Conservation (phyloP, 2,329 filamentous ascomycete genomes). For the Colletotrichum limetticola region DNA sequence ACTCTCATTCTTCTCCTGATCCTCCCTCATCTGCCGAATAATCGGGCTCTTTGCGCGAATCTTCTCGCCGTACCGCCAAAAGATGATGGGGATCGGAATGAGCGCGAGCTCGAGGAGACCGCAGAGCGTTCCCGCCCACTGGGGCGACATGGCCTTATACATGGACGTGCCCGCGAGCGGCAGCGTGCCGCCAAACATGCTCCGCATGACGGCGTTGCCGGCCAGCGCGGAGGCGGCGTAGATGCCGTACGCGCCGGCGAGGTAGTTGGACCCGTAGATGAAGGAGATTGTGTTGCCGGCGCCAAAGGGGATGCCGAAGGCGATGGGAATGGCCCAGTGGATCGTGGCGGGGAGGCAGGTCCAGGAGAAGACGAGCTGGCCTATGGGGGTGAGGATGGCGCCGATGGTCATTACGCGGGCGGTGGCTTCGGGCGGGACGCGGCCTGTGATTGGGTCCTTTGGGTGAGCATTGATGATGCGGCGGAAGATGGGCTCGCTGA, state of each 20-base stretch:
- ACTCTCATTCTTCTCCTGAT: slow-evolving; percentile 52
- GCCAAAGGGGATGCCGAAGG: slow-evolving; percentile 84
- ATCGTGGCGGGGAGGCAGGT: slow-evolving; percentile 81
- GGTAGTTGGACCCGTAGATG: slow-evolving; percentile 84
- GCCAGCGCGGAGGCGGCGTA: slow-evolving; percentile 85
- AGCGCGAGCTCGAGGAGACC: slow-evolving; percentile 78
- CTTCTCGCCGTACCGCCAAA: slow-evolving; percentile 71
- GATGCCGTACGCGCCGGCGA: slow-evolving; percentile 79
- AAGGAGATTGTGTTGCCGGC: slow-evolving; percentile 81
- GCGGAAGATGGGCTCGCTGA: slow-evolving; percentile 77
- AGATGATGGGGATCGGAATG: slow-evolving; percentile 83
- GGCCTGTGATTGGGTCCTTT: slow-evolving; percentile 79
- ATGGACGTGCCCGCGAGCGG: slow-evolving; percentile 80
- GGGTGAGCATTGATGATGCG: slow-evolving; percentile 81
- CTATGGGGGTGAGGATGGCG: slow-evolving; percentile 77
- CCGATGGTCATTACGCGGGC: slow-evolving; percentile 84
- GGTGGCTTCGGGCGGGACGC: slow-evolving; percentile 80
- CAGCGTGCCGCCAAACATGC: slow-evolving; percentile 78
- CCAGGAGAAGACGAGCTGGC: slow-evolving; percentile 90
- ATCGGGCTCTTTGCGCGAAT: slow-evolving; percentile 64
- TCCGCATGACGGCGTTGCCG: slow-evolving; percentile 80
- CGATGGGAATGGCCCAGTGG: slow-evolving; percentile 83
- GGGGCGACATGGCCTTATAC: slow-evolving; percentile 75
- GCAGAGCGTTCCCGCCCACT: slow-evolving; percentile 83
- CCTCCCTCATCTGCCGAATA: slow-evolving; percentile 56